Conservation (phyloP, 139 green algal genomes). For the Trebouxia sp. region DNA sequence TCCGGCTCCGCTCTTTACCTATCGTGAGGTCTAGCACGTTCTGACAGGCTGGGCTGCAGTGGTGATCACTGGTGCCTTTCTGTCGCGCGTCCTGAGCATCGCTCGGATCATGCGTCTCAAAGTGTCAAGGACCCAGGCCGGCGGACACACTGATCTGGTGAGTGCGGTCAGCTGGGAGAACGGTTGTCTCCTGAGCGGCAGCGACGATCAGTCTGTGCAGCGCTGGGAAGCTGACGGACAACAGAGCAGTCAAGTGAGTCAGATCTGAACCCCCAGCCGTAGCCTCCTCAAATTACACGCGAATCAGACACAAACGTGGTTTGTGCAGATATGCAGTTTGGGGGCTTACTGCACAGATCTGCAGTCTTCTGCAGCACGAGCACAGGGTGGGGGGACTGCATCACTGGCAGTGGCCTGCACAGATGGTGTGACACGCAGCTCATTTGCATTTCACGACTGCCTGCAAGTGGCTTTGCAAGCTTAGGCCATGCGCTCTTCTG, state of each 20-base stretch:
- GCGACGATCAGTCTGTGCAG: constrained; percentile 65
- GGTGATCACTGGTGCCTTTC: background rate
- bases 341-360: constrained; percentile 67
- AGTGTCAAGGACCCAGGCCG: background rate
- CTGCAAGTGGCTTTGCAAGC: too few relatives aligned
- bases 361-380: constrained; percentile 60
- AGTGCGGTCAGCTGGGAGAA: constrained; percentile 58
- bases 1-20: background rate
- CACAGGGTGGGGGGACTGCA: constrained; percentile 50
- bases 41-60: too few relatives aligned
- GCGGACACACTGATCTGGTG: constrained; percentile 55
- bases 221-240: constrained; percentile 64
- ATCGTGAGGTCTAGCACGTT: background rate
- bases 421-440: constrained; percentile 68
- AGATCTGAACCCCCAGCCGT: too few relatives aligned
- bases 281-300: too few relatives aligned
- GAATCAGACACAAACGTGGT: background rate
- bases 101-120: constrained; percentile 23
- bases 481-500: background rate
- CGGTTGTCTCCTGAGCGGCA: constrained; percentile 55
- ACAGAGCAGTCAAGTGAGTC: constrained; percentile 54
- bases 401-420: constrained; percentile 66
- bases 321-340: constrained; percentile 59
- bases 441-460: too few relatives aligned
- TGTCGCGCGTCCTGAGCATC: too few relatives aligned